phyloP scores from a whole-genome alignment of 257 asterid genomes.

The Solanum peruvianum region DNA sequence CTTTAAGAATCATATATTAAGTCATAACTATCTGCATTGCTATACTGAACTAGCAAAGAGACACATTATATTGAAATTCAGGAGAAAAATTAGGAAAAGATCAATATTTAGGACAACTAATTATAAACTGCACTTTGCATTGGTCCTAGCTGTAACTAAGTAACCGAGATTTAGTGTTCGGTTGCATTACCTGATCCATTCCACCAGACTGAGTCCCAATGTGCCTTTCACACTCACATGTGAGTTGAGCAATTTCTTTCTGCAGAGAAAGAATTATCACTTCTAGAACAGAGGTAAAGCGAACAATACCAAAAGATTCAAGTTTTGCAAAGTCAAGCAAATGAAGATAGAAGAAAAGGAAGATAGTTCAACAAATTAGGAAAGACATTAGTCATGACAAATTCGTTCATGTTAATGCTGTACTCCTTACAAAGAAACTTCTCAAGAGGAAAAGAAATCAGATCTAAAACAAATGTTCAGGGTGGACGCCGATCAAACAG shows the following conservation, averaged over 20 bases:
- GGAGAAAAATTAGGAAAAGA: not conserved
- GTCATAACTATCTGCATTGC: not conserved
- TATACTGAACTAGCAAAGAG: not conserved
- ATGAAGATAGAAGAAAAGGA: not conserved
- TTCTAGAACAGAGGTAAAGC: not conserved
- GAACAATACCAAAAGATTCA: not conserved
- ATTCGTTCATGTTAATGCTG: not conserved
- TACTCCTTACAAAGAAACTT: not conserved
- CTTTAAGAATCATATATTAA: not conserved
- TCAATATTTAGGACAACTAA: not conserved
- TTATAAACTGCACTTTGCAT: not conserved
- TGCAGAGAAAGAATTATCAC: constrained; percentile 12
- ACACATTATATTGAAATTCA: not conserved
- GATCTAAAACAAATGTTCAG: not conserved
- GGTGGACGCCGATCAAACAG: not conserved
- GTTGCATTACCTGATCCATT: constrained; percentile 81
- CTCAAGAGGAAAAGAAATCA: not conserved
- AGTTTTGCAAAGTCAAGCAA: not conserved
- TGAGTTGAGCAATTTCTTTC: constrained; percentile 96
- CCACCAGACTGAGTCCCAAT: constrained; percentile 99
- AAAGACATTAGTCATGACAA: not conserved
- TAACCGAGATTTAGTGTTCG: not conserved
- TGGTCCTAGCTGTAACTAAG: not conserved
- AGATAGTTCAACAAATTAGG: not conserved
- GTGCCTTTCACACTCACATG: constrained; percentile 93